phyloP scores from a whole-genome alignment of 2,329 filamentous ascomycete genomes.

The Endoconidiophora laricicola region DNA sequence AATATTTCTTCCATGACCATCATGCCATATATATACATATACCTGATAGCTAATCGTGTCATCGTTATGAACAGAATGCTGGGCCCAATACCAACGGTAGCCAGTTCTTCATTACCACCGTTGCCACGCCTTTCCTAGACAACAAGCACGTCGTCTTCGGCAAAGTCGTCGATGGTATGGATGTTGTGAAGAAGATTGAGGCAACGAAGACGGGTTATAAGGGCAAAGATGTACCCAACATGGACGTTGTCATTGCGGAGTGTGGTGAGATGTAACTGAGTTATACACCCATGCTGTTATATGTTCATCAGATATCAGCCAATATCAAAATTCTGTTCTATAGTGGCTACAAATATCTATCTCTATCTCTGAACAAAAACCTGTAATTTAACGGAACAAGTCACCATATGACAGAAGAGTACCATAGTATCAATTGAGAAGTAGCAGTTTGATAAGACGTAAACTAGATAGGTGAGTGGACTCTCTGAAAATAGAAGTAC shows the following conservation, averaged over 20 bases:
- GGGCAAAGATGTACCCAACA: slow-evolving; percentile 62
- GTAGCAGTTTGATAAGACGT: no score
- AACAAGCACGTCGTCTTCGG: slow-evolving; percentile 94
- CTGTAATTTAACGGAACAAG: no score
- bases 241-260: slow-evolving; percentile 70
- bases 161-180: slow-evolving; percentile 75
- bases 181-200: slow-evolving; percentile 85
- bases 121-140: slow-evolving; percentile 73
- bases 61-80: slow-evolving; percentile 45
- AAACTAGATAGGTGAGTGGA: no score
- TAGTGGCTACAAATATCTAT: no score
- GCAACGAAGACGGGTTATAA: slow-evolving; percentile 63
- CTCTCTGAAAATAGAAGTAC: no score
- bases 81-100: slow-evolving; percentile 86
- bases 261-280: slow-evolving; percentile 73
- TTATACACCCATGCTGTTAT: no score
- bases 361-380: no score
- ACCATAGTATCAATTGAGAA: no score
- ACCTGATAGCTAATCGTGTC: neutral
- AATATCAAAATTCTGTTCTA: no score
- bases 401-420: no score
- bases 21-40: neutral
- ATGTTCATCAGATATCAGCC: no score
- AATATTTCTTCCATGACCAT: neutral
- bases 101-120: slow-evolving; percentile 95